Evolutionary conservation across 2,329 filamentous ascomycete species (phyloP).

Genomic region (Kalmusia sp.): DNA sequence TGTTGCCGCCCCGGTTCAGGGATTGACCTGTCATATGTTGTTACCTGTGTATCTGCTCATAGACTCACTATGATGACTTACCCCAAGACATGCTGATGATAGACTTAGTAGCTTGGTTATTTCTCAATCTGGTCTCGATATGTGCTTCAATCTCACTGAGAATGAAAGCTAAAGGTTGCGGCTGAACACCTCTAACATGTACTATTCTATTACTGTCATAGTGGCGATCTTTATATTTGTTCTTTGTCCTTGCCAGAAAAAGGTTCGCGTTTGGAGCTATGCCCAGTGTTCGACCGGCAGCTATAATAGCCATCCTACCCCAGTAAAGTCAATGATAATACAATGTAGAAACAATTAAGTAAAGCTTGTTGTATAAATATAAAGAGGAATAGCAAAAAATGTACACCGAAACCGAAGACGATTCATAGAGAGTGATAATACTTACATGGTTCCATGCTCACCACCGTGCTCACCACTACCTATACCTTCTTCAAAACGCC

Average conservation of each 20-base stretch:
- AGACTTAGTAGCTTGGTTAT: conserved; percentile 5
- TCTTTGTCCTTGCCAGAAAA: conserved; percentile 4
- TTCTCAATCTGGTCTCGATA: background rate
- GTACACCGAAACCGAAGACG: too few species aligned
- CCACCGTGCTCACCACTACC: background rate
- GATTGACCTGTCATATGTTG: too few species aligned
- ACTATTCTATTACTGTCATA: background rate
- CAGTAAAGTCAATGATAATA: too few species aligned
- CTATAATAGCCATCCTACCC: conserved; percentile 10
- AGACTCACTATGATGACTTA: too few species aligned
- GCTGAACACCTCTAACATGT: background rate
- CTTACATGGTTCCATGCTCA: background rate
- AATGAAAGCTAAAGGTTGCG: background rate
- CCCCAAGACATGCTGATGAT: conserved; percentile 21
- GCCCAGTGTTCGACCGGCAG: conserved; percentile 2
- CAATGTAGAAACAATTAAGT: too few species aligned
- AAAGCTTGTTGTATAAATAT: too few species aligned
- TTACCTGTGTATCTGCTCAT: too few species aligned
- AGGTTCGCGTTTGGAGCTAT: conserved; percentile 9
- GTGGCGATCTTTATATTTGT: background rate
- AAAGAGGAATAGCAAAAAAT: too few species aligned
- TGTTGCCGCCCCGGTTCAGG: background rate
- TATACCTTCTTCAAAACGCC: background rate
- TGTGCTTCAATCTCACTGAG: background rate
- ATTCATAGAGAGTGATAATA: too few species aligned